Base-by-base conservation (phyloP, 495 filamentous ascomycete species). In the Penicillium cosmopolitanum region DNA sequence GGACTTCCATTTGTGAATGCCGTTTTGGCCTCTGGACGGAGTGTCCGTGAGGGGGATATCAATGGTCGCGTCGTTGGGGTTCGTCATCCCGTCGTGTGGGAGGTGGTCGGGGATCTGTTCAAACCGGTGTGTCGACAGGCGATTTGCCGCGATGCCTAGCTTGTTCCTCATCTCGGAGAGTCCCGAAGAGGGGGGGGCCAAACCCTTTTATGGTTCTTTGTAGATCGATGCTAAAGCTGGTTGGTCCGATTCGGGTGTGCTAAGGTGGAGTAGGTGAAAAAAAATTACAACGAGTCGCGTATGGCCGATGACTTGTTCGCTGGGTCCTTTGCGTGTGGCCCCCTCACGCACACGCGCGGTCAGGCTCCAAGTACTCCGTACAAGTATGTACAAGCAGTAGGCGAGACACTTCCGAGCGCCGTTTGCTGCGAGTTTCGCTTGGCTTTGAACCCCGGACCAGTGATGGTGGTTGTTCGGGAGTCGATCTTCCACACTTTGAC, bases 41-140 rank as follows among this genome's bases (percentile, higher is more conserved):
- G 78, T 73, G 28, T 73, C 72, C 15, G 66, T 71, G 40, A 87
- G 64, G 2, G 84, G 85, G 33, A 87, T 87, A 44, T 85, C 83
- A 58, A 85, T 85, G 11, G 83, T 85, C 33, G 77, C 81, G 65
- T 86, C 84, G 61, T 85, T 81, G 1, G 79, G 73, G 51, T 80
- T 82, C 21, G 62, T 55, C 78, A 80, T 78, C 6, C 57, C 65
- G 52, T 77, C 70, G 21, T 70, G 60, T 5, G 72, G 64, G 23
- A 77, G 60, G 31, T 79, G 60, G 31, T 79, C 74, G 11, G 72
- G 75, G n/a, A 83, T 64, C 31, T 80, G 76, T 44, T 79, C 72
- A 44, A 83, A 83, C 36, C 78, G 78, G 57, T 80, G 69, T 47
- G 63, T 50, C 23, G 73, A 77, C 55, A 78, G 70, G 51, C 75